Base-by-base conservation (phyloP, 768 basidiomycete genomes). In the Russula olivacea region DNA sequence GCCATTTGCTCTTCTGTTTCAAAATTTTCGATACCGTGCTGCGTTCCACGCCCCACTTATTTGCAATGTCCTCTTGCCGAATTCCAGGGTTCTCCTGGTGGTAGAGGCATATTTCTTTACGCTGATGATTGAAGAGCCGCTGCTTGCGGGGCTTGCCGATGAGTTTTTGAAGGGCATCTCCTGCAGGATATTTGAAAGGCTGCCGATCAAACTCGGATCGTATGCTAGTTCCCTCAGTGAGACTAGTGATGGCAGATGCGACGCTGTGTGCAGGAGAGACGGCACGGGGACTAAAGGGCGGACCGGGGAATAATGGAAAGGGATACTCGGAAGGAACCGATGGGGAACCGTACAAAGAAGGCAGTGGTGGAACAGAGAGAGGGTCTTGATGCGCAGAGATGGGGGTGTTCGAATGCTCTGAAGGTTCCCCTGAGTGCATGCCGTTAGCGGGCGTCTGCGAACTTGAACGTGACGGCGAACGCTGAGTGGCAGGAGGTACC, bases 11-110 rank as follows among this genome's bases (percentile, higher is more conserved):
- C 74, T 89, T 91, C 70, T 88, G 77, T 74, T 93, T 93, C 67
- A 94, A 79, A 66, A 93, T 93, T 76, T 95, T 94, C 75, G 88
- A 90, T 73, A 95, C 87, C n/a, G 93, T 95, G 75, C 91, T 93
- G 57, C 93, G 85, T 71, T 95, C 93, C 63, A 93, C 88, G 55
- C 83, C 82, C 71, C 87, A 94, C 36, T 76, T 75, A 12, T 77
- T 76, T 5, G 88, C 93, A 68, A 95, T 91, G 71, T 92, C 89
- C 70, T 93, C 91, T 73, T 95, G 93, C 62, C 88, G 83, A 21
- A 83, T 78, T 57, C 82, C 81, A 0, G 87, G 88, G 69, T 90
- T 77, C 4, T 83, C 75, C 57, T 78, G 74, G 63, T 85, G 83
- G 71, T 83, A 87, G 14, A 78, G 59, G 69, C 92, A 93, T 61